Evolutionary conservation across 169 alveolate species (phyloP), one percentile per base, ranked within the genome.

Genomic region (Cryptosporidium ubiquitum): DNA sequence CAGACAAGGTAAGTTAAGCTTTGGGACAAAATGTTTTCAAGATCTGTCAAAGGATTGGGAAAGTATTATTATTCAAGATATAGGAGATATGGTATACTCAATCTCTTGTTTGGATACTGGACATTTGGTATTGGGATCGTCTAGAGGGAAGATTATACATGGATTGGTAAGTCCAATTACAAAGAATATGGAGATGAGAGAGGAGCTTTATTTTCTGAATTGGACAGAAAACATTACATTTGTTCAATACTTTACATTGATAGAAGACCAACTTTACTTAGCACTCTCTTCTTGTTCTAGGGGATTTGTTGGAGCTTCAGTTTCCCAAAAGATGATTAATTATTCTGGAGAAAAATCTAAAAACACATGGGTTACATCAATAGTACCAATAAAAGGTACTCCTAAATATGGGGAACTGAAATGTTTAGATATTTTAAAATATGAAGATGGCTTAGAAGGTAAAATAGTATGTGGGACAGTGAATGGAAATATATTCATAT

Each of bases 361-460:
- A n/a, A 23, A 26, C n/a, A 9, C 23, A 42, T 79, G 75, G 73
- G 20, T 9, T 1, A 26, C 68, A 23, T 44, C 51, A 39, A 66
- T 64, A n/a, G 37, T 79, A 26, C 69, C 58, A 42, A 64, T 64
- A 20, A 61, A 31, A 42, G 75, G 73, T 4, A 61, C 61, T 23
- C 61, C 79, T 4, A 79, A 79, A 61, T 79, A 79, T 49, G 89
- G 89, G 5, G 89, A 79, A 79, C 23, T 79, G n/a, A 79, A 79
- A 61, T 79, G 89, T 47, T 35, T 79, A 35, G 89, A 79, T 61
- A 42, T 64, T 26, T 2, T 74, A 0, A 29, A 40, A 1, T 29
- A 49, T 42, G n/a, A 16, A 23, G 31, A 42, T 51, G 16, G 6
- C 23, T 5, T 44, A 6, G 49, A 73, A 47, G 85, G 73, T 40